Evolutionary conservation across 805 yeast genomes (phyloP).

Genomic region (Wickerhamiella siamensis): DNA sequence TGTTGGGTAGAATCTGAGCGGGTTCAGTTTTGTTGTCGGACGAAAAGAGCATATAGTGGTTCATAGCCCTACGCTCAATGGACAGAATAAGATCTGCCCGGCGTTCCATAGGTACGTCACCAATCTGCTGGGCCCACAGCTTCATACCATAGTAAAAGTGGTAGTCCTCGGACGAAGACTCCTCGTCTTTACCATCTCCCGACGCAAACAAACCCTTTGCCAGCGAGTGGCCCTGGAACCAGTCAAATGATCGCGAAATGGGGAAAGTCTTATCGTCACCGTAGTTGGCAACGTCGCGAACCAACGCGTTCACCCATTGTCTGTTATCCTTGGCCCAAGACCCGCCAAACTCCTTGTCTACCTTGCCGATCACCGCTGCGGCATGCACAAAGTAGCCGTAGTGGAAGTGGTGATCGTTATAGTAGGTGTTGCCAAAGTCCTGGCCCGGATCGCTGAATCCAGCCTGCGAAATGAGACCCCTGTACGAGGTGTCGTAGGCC

Average conservation of each 20-base stretch:
- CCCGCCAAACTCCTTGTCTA: slow-evolving; percentile 37
- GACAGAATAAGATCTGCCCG: slow-evolving; percentile 47
- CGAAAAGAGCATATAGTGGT: slow-evolving; percentile 37
- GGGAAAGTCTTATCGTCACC: slow-evolving; percentile 46
- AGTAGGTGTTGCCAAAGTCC: slow-evolving; percentile 67
- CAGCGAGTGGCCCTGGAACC: slow-evolving; percentile 63
- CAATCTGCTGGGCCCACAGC: slow-evolving; percentile 49
- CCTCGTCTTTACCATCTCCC: slow-evolving; percentile 60
- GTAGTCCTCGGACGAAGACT: slow-evolving; percentile 57
- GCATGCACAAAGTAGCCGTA: slow-evolving; percentile 75
- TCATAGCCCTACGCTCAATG: slow-evolving; percentile 40
- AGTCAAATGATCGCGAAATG: slow-evolving; percentile 50
- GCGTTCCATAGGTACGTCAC: slow-evolving; percentile 37
- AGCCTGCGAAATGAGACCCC: slow-evolving; percentile 24
- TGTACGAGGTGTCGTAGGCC: slow-evolving; percentile 61
- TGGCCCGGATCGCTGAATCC: slow-evolving; percentile 29
- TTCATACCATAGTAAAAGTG: slow-evolving; percentile 56
- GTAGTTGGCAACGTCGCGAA: slow-evolving; percentile 51
- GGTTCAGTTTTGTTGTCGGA: slow-evolving; percentile 41
- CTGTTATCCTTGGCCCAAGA: slow-evolving; percentile 35
- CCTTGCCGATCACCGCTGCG: slow-evolving; percentile 62
- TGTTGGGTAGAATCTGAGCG: slow-evolving; percentile 35
- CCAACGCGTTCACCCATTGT: slow-evolving; percentile 44
- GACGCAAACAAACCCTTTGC: slow-evolving; percentile 52
- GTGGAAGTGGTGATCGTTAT: slow-evolving; percentile 82